A percentile compares a stretch with the other conserved stretches of the same genome.
phyloP scores from a whole-genome alignment of 1,139 yeast species.

The Geotrichum australiense region DNA sequence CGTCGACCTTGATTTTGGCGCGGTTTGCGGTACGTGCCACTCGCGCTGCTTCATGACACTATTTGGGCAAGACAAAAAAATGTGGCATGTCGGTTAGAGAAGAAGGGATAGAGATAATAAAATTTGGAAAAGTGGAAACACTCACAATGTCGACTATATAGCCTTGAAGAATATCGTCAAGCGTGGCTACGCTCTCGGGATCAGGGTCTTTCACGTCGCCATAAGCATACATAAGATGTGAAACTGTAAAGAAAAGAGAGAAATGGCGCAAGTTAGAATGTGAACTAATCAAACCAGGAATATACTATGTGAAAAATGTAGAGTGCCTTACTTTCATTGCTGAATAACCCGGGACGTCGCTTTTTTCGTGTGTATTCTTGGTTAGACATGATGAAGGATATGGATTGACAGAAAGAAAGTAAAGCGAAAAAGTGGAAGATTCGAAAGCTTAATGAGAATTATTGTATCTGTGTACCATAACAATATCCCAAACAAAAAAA shows the following conservation, averaged over 20 bases:
- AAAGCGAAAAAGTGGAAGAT: conserved; percentile 1
- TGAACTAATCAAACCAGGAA: too few species aligned
- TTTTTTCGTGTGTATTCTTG: conserved; percentile 20
- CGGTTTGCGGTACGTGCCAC: conserved; percentile 51
- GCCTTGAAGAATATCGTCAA: conserved; percentile 79
- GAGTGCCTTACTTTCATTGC: conserved; percentile 33
- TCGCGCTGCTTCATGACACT: conserved; percentile 50
- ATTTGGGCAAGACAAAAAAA: conserved; percentile 23
- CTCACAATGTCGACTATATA: conserved; percentile 56
- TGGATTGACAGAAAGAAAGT: not conserved
- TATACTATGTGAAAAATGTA: not conserved
- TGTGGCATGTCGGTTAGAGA: not conserved
- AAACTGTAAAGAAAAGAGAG: conserved; percentile 36
- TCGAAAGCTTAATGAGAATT: too few species aligned
- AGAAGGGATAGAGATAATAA: too few species aligned
- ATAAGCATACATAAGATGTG: conserved; percentile 69
- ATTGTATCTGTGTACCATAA: too few species aligned
- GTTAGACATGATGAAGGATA: conserved; percentile 17
- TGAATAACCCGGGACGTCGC: conserved; percentile 32
- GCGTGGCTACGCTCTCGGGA: conserved; percentile 65
- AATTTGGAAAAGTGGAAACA: not conserved
- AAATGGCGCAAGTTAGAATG: not conserved
- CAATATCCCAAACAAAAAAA: too few species aligned
- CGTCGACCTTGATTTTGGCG: conserved; percentile 75
- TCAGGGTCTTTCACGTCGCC: conserved; percentile 81